Conservation (phyloP, 129 eudicot species). For the Artemisia tridentata region DNA sequence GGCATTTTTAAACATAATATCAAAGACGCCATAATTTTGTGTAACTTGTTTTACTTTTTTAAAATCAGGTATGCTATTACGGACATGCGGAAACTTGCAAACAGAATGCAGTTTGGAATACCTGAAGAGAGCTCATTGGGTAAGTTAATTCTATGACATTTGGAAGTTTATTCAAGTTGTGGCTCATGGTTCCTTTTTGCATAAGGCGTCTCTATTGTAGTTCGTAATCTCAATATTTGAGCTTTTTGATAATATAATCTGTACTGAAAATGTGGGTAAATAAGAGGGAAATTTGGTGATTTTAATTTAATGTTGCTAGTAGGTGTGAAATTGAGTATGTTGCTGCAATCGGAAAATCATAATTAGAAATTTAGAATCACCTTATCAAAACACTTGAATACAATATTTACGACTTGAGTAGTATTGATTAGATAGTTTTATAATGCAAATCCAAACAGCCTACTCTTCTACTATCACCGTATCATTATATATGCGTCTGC, state of each 20-base stretch:
- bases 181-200: neutral
- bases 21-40: too few relatives aligned
- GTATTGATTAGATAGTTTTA: neutral
- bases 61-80: constrained; percentile 74
- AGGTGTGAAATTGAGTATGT: too few relatives aligned
- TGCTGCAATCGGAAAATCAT: too few relatives aligned
- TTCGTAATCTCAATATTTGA: neutral
- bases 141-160: constrained; percentile 19
- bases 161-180: neutral
- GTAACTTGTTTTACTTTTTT: neutral
- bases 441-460: neutral
- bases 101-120: constrained; percentile 93
- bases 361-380: too few relatives aligned
- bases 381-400: neutral
- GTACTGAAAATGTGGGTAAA: too few relatives aligned
- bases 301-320: too few relatives aligned
- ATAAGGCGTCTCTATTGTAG: neutral
- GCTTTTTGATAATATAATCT: too few relatives aligned
- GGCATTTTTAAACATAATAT: too few relatives aligned
- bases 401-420: neutral
- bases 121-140: constrained; percentile 97
- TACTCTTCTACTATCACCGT: too few relatives aligned
- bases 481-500: neutral
- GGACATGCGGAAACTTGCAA: constrained; percentile 91
- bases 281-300: too few relatives aligned